Evolutionary conservation across 768 basidiomycete genomes (phyloP).

Genomic region (Macrolepiota albuminosa): DNA sequence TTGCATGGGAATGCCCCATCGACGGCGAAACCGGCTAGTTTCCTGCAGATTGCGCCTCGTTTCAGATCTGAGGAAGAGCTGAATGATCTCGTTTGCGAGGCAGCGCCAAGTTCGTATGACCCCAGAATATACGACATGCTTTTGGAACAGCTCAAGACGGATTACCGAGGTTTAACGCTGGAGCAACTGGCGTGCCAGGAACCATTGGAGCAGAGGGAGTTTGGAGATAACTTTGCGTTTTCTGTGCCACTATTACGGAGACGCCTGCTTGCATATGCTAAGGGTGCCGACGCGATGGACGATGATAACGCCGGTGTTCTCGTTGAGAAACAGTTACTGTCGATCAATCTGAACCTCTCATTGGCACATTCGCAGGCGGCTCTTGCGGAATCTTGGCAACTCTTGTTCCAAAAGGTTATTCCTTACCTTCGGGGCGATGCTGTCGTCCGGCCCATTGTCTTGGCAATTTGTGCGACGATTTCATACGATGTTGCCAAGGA

Average conservation of each 20-base stretch:
- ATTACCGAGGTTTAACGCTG: constrained; percentile 59
- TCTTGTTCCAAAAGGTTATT: constrained; percentile 57
- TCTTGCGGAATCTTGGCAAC: constrained; percentile 75
- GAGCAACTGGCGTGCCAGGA: constrained; percentile 61
- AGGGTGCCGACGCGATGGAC: constrained; percentile 33
- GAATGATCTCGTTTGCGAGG: constrained; percentile 63
- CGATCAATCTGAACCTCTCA: constrained; percentile 86
- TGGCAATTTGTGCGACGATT: constrained; percentile 56
- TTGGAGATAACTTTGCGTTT: constrained; percentile 79
- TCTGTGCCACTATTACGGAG: constrained; percentile 52
- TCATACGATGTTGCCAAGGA: constrained; percentile 67
- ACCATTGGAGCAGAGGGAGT: constrained; percentile 64
- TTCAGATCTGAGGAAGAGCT: constrained; percentile 63
- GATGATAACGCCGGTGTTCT: constrained; percentile 40
- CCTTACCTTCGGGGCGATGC: constrained; percentile 61
- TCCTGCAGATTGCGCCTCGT: constrained; percentile 45
- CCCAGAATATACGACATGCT: constrained; percentile 68
- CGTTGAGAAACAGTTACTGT: constrained; percentile 56
- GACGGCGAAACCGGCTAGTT: constrained; percentile 54
- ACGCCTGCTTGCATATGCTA: constrained; percentile 51
- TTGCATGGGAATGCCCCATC: constrained; percentile 30
- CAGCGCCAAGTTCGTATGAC: constrained; percentile 65
- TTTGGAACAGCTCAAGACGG: constrained; percentile 37
- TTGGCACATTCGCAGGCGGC: constrained; percentile 74
- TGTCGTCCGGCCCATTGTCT: constrained; percentile 48